phyloP scores from a whole-genome alignment of 2,329 filamentous ascomycete species.

The Zarea fungicola region DNA sequence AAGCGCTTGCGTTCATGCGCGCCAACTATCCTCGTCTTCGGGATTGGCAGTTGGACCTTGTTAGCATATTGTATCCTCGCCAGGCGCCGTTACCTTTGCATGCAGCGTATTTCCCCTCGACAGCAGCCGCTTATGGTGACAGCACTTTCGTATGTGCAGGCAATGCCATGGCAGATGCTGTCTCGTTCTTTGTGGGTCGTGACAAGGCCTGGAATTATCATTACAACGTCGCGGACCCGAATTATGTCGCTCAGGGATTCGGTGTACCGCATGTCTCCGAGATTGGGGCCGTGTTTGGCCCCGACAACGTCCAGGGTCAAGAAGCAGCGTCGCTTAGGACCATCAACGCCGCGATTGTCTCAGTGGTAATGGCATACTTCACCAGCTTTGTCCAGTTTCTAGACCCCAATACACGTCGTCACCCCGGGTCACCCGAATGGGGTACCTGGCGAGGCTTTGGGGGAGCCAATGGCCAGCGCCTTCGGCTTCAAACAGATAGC shows the following conservation, averaged over 20 bases:
- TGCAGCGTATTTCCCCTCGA: conserved; percentile 38
- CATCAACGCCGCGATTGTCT: conserved; percentile 40
- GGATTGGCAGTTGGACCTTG: conserved; percentile 27
- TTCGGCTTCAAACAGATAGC: conserved; percentile 34
- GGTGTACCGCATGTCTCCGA: conserved; percentile 47
- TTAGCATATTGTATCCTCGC: conserved; percentile 36
- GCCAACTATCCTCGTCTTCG: conserved; percentile 44
- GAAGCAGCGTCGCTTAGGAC: conserved; percentile 35
- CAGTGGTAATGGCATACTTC: conserved; percentile 45
- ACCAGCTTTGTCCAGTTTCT: conserved; percentile 42
- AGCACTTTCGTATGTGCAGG: conserved; percentile 40
- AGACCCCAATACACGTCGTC: conserved; percentile 37
- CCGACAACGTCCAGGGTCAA: conserved; percentile 20
- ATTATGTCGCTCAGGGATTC: conserved; percentile 30
- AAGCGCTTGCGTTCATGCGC: conserved; percentile 36
- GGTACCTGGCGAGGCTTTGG: conserved; percentile 28
- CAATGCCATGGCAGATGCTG: conserved; percentile 26
- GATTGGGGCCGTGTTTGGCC: conserved; percentile 44
- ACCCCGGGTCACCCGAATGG: conserved; percentile 35
- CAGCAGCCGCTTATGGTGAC: conserved; percentile 40
- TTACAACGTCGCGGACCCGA: conserved; percentile 41
- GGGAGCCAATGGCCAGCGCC: conserved; percentile 19
- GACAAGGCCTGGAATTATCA: conserved; percentile 40
- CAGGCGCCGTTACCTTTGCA: conserved; percentile 31
- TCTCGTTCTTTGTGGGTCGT: conserved; percentile 11